Percentiles rank a stretch among this genome's conserved stretches.
phyloP scores from a whole-genome alignment of 139 green algal genomes.

The Tetradesmus lagerheimii region DNA sequence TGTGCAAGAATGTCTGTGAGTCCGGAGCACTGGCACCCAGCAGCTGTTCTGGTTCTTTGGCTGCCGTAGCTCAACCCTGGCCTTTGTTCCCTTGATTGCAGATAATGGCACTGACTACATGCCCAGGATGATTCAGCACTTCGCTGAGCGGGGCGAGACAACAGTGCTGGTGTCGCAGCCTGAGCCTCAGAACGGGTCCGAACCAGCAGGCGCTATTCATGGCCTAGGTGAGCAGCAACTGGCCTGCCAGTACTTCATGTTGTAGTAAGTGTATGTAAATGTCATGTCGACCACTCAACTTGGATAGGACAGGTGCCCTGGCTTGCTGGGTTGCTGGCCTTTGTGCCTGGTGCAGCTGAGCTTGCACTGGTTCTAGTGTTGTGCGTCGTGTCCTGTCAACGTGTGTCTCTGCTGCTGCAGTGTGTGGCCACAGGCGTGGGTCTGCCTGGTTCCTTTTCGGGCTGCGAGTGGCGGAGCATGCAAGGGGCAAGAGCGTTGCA shows the following conservation, averaged over 20 bases:
- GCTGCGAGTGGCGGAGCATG: conserved; percentile 46
- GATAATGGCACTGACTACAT: conserved; percentile 47
- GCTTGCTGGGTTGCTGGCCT: no score
- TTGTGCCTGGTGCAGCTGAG: no score
- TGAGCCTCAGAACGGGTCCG: not conserved
- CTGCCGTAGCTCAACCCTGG: not conserved
- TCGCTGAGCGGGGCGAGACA: not conserved
- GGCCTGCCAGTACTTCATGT: not conserved
- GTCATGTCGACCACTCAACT: no score
- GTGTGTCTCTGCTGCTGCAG: not conserved
- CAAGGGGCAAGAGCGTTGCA: conserved; percentile 40
- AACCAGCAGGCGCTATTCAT: not conserved
- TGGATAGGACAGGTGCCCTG: no score
- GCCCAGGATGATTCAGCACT: conserved; percentile 46
- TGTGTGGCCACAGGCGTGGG: conserved; percentile 19
- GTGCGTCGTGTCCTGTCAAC: not conserved
- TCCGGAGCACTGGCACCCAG: not conserved
- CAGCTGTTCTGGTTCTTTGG: not conserved
- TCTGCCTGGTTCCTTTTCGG: conserved; percentile 45
- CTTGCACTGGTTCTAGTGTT: not conserved
- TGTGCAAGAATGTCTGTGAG: conserved; percentile 35
- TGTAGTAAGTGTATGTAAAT: no score
- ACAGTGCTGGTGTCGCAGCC: not conserved
- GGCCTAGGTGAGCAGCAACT: not conserved
- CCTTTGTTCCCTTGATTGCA: not conserved